These are phyloP conservation scores for Gossypium bickii DNA, from an alignment of 345 rosid genomes.

Conservation along the genomic window DNA sequence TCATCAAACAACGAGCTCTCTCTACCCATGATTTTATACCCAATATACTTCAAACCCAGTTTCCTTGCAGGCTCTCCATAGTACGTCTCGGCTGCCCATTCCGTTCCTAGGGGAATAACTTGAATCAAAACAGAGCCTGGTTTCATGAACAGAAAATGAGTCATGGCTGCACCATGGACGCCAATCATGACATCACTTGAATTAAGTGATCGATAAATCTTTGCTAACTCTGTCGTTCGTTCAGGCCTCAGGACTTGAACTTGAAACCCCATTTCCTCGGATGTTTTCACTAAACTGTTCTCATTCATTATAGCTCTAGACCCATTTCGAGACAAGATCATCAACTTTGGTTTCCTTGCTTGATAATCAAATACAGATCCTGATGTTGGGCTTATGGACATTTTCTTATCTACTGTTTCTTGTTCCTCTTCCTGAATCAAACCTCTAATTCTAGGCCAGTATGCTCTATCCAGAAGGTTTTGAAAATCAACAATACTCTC, in stretches of 20 bases:
- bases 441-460: constrained; percentile 43
- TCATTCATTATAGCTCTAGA: constrained; percentile 54
- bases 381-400: neutral
- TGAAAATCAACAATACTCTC: constrained; percentile 45
- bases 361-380: neutral
- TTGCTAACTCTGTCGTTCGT: constrained; percentile 47
- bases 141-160: constrained; percentile 58
- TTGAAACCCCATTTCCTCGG: constrained; percentile 44
- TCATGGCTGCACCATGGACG: constrained; percentile 76
- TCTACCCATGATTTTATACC: constrained; percentile 38
- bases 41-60: constrained; percentile 56
- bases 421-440: constrained; percentile 28
- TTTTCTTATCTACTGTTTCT: constrained; percentile 4
- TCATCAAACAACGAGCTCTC: constrained; percentile 58
- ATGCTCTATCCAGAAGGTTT: constrained; percentile 45
- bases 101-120: constrained; percentile 63
- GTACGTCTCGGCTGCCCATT: constrained; percentile 65
- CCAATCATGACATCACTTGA: constrained; percentile 70
- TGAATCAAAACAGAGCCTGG: constrained; percentile 64
- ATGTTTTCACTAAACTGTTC: constrained; percentile 42
- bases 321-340: constrained; percentile 43
- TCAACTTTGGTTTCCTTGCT: constrained; percentile 43
- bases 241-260: constrained; percentile 51
- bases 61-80: constrained; percentile 62
- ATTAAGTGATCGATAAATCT: constrained; percentile 41